Base-by-base conservation (phyloP, 108 stramenopile genomes). In the Pseudonitzschia multiseries region DNA sequence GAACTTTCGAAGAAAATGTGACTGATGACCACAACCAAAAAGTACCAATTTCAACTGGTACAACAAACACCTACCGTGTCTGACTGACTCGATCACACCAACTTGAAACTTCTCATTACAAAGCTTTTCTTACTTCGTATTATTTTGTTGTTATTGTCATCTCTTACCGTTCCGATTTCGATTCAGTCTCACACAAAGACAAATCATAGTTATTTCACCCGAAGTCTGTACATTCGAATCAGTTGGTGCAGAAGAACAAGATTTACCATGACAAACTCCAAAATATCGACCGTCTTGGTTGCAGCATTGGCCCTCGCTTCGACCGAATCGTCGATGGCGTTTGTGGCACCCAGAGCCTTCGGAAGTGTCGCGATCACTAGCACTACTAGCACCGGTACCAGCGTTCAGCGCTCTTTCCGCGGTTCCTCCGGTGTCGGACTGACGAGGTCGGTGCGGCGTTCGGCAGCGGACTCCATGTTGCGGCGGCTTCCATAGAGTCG, bases 251-350 rank as follows among this genome's bases (percentile, higher is more conserved):
- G 2, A 36, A 36, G 36, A 5, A 36, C 28, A 41, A 33, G 21
- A 36, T 20, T 33, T 5, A 59, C 32, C 5, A 62, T 33, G 61
- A 62, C 4, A 20, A 62, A 62, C 13, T 62, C 31, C 31, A 20
- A 33, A 40, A 62, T 17, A 8, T 62, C 61, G 6, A 62, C 33
- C 8, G 18, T n/a, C 32, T n/a, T 62, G 33, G 61, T 33, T 40
- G 61, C 18, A 33, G 61, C 61, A 62, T 62, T 41, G 61, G 36
- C 36, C 18, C 36, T 62, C 31, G 61, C 61, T 33, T 62, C 61
- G 61, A 40, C 40, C 20, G 61, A 62, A 5, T 31, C 61, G 29
- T 62, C 61, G 36, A 3, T 29, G 32, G 61, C 61, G 18, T 62
- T 62, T 40, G 61, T 62, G 4, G 36, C 61, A 62, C 61, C 61